phyloP scores from a whole-genome alignment of 768 basidiomycete genomes.

The Podaxis sp. region DNA sequence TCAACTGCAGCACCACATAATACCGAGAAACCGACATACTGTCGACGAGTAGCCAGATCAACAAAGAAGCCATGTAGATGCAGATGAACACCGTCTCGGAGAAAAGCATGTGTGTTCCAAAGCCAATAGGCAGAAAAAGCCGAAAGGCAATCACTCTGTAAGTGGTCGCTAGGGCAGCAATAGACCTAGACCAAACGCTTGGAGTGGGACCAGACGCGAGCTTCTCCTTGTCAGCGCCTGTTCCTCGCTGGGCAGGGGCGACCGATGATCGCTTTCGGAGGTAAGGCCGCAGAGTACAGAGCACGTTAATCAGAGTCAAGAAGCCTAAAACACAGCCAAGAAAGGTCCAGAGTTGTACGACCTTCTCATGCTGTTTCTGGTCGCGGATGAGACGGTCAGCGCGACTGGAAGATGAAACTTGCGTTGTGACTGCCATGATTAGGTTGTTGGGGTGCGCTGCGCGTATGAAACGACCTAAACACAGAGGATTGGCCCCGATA shows the following conservation, averaged over 20 bases:
- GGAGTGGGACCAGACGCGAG: neutral
- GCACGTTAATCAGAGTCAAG: conserved; percentile 32
- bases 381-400: conserved; percentile 35
- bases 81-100: conserved; percentile 46
- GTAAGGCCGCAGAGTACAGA: conserved; percentile 14
- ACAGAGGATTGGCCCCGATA: neutral
- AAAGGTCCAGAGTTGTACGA: conserved; percentile 40
- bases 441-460: neutral
- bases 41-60: conserved; percentile 42
- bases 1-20: neutral
- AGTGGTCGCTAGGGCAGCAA: conserved; percentile 36
- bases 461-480: neutral
- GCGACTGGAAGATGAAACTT: conserved; percentile 19
- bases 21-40: conserved; percentile 32
- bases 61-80: conserved; percentile 42
- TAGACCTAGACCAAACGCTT: conserved; percentile 23
- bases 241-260: neutral
- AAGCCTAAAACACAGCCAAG: conserved; percentile 35
- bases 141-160: conserved; percentile 53
- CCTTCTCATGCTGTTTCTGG: conserved; percentile 32
- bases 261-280: conserved; percentile 6
- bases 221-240: conserved; percentile 3
- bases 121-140: conserved; percentile 42
- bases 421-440: neutral
- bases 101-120: conserved; percentile 29